Evolutionary conservation across 345 rosid species (phyloP).

Genomic region (Populus tremula): DNA sequence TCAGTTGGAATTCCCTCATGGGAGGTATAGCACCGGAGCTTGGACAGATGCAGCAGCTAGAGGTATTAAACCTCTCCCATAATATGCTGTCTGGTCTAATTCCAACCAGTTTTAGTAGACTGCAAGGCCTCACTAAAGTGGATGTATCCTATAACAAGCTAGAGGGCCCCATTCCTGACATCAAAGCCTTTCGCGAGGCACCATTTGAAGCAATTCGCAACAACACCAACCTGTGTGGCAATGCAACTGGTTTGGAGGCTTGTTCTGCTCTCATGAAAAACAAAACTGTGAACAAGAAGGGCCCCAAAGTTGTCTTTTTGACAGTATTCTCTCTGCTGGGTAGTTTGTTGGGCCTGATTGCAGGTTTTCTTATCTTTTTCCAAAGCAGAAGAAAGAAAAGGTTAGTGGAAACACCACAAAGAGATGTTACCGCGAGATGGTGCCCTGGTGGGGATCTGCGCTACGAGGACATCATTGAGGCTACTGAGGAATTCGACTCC

Average conservation of each 20-base stretch:
- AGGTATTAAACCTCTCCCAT: slow-evolving; percentile 1
- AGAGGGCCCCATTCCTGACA: slow-evolving; percentile 13
- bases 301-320: not conserved
- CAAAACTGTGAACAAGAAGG: not conserved
- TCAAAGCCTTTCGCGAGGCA: slow-evolving; percentile 16
- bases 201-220: slow-evolving; percentile 11
- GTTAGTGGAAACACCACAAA: not conserved
- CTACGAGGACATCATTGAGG: not conserved
- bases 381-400: not conserved
- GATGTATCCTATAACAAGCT: slow-evolving; percentile 18
- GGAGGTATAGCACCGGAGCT: slow-evolving; percentile 11
- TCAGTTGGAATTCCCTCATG: slow-evolving; percentile 13
- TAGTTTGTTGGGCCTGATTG: not conserved
- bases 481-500: slow-evolving; percentile 8
- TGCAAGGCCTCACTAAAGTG: slow-evolving; percentile 8
- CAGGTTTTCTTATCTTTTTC: not conserved
- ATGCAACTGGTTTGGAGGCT: slow-evolving; percentile 8
- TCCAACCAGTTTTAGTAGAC: not conserved
- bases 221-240: slow-evolving; percentile 20
- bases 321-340: not conserved
- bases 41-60: not conserved
- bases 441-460: not conserved
- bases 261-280: not conserved
- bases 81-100: slow-evolving; percentile 10
- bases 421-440: not conserved